Percentiles rank a stretch among this genome's conserved stretches.
Evolutionary conservation across 2,329 filamentous ascomycete genomes (phyloP).

Genomic region (Phialemonium atrogriseum): DNA sequence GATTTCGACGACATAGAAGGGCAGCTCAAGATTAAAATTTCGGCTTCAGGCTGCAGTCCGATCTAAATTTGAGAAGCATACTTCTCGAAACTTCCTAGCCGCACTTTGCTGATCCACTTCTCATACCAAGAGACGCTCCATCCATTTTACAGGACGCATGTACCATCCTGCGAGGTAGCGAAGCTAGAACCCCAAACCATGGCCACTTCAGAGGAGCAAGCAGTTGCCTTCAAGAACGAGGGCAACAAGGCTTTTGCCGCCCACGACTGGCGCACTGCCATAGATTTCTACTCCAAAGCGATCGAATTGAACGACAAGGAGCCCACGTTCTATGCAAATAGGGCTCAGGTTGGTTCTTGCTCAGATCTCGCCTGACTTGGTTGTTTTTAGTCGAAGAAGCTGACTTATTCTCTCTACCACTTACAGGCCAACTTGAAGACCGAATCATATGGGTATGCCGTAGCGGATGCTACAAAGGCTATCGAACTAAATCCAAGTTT

Average conservation of each 20-base stretch:
- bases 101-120: no score
- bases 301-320: conserved; percentile 78
- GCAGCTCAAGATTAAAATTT: no score
- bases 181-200: no score
- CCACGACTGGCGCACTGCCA: conserved; percentile 77
- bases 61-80: no score
- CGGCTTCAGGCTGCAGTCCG: no score
- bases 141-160: no score
- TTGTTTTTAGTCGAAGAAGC: conserved; percentile 28
- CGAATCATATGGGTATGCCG: conserved; percentile 88
- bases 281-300: conserved; percentile 78
- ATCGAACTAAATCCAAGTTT: conserved; percentile 83
- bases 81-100: no score
- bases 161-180: no score
- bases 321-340: conserved; percentile 86
- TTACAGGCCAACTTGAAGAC: conserved; percentile 84
- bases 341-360: conserved; percentile 67
- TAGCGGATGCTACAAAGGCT: conserved; percentile 83
- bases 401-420: not conserved
- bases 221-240: conserved; percentile 79
- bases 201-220: conserved; percentile 49
- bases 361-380: conserved; percentile 7
- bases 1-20: no score
- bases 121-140: no score
- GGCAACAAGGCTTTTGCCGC: conserved; percentile 88